Conservation (phyloP, 2,329 filamentous ascomycete genomes). For the Penicillium brevicompactum region DNA sequence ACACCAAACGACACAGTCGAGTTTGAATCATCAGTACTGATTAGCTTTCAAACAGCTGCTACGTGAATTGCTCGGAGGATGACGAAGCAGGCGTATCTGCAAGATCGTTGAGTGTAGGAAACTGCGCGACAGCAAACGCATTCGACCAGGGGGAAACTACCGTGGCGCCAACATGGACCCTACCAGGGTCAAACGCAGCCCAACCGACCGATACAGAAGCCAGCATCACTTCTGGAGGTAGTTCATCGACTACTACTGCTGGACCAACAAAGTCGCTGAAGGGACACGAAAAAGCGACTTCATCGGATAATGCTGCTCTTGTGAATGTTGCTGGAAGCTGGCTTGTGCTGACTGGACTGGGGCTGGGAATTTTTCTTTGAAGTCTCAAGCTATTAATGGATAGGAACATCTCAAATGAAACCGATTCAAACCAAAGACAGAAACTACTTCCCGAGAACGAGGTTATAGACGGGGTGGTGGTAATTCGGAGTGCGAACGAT, state of each 20-base stretch:
- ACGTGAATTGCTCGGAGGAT: slow-evolving; percentile 20
- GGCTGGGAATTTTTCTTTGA: slow-evolving; percentile 15
- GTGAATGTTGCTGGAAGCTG: slow-evolving; percentile 15
- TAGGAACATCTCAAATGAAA: neutral
- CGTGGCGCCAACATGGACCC: slow-evolving; percentile 17
- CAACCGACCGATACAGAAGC: slow-evolving; percentile 3
- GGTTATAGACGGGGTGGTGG: too few species aligned
- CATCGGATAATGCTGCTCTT: slow-evolving; percentile 18
- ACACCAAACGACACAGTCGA: neutral
- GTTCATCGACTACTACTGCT: neutral
- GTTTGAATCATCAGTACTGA: neutral
- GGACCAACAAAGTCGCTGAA: slow-evolving; percentile 4
- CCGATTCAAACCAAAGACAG: neutral
- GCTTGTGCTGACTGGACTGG: slow-evolving; percentile 18
- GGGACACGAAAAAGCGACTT: slow-evolving; percentile 9
- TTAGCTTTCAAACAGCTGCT: slow-evolving; percentile 14
- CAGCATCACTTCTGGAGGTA: neutral
- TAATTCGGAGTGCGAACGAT: too few species aligned
- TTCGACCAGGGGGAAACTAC: slow-evolving; percentile 18
- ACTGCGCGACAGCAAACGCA: slow-evolving; percentile 24
- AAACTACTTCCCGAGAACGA: neutral
- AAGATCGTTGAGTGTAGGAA: slow-evolving; percentile 12
- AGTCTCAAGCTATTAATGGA: neutral
- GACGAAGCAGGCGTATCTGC: slow-evolving; percentile 16
- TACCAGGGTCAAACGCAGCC: slow-evolving; percentile 10